Evolutionary conservation across 805 yeast species (phyloP).

Genomic region (Myxozyma nipponensis): DNA sequence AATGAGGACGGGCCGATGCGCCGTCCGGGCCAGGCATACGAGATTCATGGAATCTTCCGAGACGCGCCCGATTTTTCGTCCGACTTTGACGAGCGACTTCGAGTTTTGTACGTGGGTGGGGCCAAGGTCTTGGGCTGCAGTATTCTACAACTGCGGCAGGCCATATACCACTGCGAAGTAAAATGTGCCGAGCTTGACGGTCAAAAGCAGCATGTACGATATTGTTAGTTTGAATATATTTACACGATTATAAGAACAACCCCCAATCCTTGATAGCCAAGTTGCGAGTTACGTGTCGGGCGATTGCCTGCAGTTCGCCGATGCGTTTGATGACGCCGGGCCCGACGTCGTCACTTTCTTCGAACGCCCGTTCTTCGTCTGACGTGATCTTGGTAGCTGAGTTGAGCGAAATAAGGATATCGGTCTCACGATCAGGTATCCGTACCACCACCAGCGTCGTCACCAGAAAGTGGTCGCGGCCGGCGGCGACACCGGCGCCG

Average conservation of each 20-base stretch:
- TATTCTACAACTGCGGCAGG: slow-evolving; percentile 9
- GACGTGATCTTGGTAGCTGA: slow-evolving; percentile 43
- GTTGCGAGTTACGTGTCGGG: neutral
- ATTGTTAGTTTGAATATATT: neutral
- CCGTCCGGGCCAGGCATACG: slow-evolving; percentile 9
- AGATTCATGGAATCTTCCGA: slow-evolving; percentile 3
- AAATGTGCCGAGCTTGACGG: neutral
- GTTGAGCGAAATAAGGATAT: slow-evolving; percentile 56
- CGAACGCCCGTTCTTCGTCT: neutral
- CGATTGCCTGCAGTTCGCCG: slow-evolving; percentile 2
- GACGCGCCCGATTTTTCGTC: slow-evolving; percentile 11
- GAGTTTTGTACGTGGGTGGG: slow-evolving; percentile 13
- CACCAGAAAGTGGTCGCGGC: slow-evolving; percentile 38
- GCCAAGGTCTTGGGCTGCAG: slow-evolving; percentile 15
- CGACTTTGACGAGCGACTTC: slow-evolving; percentile 4
- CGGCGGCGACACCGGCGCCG: too few species aligned
- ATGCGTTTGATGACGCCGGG: slow-evolving; percentile 5
- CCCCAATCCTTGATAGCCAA: slow-evolving; percentile 16
- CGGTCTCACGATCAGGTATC: slow-evolving; percentile 51
- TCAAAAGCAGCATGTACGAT: too few species aligned
- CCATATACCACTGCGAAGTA: neutral
- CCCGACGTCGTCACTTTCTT: slow-evolving; percentile 2
- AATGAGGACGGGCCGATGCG: neutral
- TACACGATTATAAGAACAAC: slow-evolving; percentile 5
- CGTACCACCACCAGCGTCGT: slow-evolving; percentile 56